Conservation (phyloP, 176 grass and related monocot species). For the Miscanthus lutarioriparius region DNA sequence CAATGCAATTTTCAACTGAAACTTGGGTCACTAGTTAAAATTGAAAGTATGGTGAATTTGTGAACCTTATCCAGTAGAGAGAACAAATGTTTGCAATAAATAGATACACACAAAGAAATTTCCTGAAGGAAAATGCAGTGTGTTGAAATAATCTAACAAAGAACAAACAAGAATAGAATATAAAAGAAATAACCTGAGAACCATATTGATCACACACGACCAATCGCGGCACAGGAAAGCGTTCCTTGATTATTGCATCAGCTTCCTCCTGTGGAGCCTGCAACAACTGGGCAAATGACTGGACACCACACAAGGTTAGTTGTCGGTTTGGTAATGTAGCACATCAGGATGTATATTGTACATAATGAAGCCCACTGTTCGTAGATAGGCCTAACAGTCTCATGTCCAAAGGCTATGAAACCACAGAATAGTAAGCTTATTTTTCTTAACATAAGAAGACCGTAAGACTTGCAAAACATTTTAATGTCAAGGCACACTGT, state of each 20-base stretch:
- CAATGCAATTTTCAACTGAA: conserved; percentile 9
- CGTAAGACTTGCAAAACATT: background rate
- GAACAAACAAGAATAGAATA: background rate
- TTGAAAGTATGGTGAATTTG: background rate
- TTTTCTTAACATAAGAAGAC: background rate
- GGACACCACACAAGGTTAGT: conserved; percentile 28
- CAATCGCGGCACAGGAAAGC: conserved; percentile 89
- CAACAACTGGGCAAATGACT: conserved; percentile 87
- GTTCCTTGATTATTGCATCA: conserved; percentile 73
- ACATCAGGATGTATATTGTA: background rate
- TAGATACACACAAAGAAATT: background rate
- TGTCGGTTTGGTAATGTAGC: background rate
- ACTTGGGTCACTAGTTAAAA: background rate
- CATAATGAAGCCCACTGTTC: background rate
- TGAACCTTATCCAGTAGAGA: background rate
- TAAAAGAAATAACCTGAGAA: conserved; percentile 67
- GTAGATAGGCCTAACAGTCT: background rate
- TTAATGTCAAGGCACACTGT: conserved; percentile 9
- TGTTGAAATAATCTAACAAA: background rate
- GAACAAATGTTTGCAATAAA: conserved; percentile 6
- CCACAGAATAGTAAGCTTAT: background rate
- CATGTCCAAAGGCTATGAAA: background rate
- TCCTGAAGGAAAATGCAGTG: background rate
- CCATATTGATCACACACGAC: conserved; percentile 94
- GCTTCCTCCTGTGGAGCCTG: conserved; percentile 77